Percentiles rank a stretch among this genome's conserved stretches.
phyloP scores from a whole-genome alignment of 441 rosid genomes.

The Arabidopsis hybrid region DNA sequence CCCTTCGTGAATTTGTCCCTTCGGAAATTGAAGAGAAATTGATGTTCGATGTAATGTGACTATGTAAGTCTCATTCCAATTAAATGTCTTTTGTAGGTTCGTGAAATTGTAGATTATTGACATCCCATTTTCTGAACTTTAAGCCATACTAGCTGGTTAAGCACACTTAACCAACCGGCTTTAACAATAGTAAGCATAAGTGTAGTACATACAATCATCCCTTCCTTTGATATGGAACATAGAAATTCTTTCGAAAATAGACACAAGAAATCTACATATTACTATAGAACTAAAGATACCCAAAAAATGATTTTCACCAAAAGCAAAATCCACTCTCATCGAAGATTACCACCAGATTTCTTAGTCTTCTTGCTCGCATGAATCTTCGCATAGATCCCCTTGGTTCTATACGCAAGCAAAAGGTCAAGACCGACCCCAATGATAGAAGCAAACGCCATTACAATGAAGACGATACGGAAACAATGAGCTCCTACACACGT shows the following conservation, averaged over 20 bases:
- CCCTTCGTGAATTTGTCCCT: too few relatives aligned
- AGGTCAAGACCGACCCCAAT: conserved; percentile 56
- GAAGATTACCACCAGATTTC: conserved; percentile 22
- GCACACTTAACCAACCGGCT: neutral
- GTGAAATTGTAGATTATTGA: neutral
- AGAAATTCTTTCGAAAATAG: neutral
- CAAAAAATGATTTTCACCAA: conserved; percentile 23
- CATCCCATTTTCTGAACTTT: conserved; percentile 6
- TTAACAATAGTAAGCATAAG: neutral
- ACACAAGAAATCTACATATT: neutral
- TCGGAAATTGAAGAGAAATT: too few relatives aligned
- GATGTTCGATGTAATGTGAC: too few relatives aligned
- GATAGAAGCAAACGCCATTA: conserved; percentile 54
- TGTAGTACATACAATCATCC: neutral
- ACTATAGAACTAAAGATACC: conserved; percentile 15
- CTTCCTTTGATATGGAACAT: neutral
- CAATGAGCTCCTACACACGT: conserved; percentile 63
- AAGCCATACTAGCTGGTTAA: conserved; percentile 6
- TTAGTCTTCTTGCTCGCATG: conserved; percentile 43
- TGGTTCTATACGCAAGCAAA: conserved; percentile 49
- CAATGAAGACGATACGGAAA: conserved; percentile 52
- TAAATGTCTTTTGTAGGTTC: too few relatives aligned
- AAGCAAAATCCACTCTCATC: conserved; percentile 20
- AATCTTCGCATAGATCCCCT: conserved; percentile 50
- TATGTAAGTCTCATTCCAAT: too few relatives aligned